These are phyloP conservation scores for Malassezia caprae DNA, from an alignment of 1,284 basidiomycete genomes.

Conservation along the genomic window DNA sequence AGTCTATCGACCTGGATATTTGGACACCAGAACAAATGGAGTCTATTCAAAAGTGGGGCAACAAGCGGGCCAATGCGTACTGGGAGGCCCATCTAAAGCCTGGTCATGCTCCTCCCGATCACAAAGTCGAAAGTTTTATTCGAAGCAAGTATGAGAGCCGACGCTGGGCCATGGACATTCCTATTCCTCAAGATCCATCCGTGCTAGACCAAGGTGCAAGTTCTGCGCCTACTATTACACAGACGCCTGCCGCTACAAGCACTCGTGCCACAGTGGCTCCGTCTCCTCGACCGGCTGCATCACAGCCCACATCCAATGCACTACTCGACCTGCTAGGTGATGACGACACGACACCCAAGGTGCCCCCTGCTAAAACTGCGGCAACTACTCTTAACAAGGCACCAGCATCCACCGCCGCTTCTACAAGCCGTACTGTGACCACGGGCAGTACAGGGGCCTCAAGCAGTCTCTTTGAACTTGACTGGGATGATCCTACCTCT, in stretches of 20 bases:
- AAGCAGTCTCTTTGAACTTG: constrained; percentile 71
- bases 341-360: neutral
- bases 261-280: constrained; percentile 17
- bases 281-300: neutral
- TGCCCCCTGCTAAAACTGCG: neutral
- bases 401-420: neutral
- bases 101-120: constrained; percentile 86
- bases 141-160: constrained; percentile 90
- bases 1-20: constrained; percentile 91
- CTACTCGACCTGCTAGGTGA: constrained; percentile 8
- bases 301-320: neutral
- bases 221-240: constrained; percentile 16
- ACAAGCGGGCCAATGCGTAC: constrained; percentile 78
- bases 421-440: constrained; percentile 14
- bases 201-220: constrained; percentile 57
- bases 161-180: constrained; percentile 83
- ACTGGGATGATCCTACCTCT: constrained; percentile 55
- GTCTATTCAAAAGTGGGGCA: constrained; percentile 71
- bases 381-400: neutral
- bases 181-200: constrained; percentile 70
- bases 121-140: constrained; percentile 97
- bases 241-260: constrained; percentile 11
- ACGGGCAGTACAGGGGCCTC: constrained; percentile 42
- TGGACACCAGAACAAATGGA: constrained; percentile 98
- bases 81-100: constrained; percentile 93